Evolutionary conservation across 2,329 filamentous ascomycete genomes (phyloP).

Genomic region (Raffaelea arxii): DNA sequence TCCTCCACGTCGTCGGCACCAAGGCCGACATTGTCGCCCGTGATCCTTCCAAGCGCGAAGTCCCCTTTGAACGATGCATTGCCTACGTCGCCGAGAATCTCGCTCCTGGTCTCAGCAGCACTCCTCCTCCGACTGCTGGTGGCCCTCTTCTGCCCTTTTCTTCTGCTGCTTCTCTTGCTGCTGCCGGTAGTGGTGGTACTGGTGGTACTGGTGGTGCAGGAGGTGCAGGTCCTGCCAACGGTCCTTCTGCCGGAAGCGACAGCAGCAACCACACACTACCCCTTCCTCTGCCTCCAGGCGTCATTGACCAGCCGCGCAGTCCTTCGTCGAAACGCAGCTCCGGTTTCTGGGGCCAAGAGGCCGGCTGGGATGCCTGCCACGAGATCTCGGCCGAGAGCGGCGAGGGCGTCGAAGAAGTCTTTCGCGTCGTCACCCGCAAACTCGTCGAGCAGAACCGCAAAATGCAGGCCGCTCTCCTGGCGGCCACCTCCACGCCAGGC

Average conservation of each 20-base stretch:
- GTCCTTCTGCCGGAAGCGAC: constrained; percentile 5
- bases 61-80: constrained; percentile 92
- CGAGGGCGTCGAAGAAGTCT: constrained; percentile 94
- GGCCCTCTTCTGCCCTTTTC: constrained; percentile 13
- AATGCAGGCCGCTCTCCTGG: constrained; percentile 48
- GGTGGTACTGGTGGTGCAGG: not conserved
- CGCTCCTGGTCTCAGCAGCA: constrained; percentile 57
- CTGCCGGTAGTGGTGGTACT: not conserved
- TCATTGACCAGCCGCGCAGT: constrained; percentile 41
- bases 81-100: constrained; percentile 91
- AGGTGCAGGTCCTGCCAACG: not conserved
- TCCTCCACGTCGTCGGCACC: constrained; percentile 91
- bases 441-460: constrained; percentile 55
- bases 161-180: not conserved
- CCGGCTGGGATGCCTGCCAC: constrained; percentile 94
- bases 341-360: constrained; percentile 84
- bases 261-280: constrained; percentile 14
- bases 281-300: not conserved
- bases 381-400: constrained; percentile 92
- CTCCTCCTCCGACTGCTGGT: constrained; percentile 53
- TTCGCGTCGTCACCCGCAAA: constrained; percentile 58
- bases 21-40: constrained; percentile 84
- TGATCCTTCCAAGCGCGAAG: constrained; percentile 68
- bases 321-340: constrained; percentile 58
- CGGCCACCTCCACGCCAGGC: constrained; percentile 43